These are phyloP conservation scores for Xylaria telfairii DNA, from an alignment of 495 filamentous ascomycete species.

Conservation along the genomic window DNA sequence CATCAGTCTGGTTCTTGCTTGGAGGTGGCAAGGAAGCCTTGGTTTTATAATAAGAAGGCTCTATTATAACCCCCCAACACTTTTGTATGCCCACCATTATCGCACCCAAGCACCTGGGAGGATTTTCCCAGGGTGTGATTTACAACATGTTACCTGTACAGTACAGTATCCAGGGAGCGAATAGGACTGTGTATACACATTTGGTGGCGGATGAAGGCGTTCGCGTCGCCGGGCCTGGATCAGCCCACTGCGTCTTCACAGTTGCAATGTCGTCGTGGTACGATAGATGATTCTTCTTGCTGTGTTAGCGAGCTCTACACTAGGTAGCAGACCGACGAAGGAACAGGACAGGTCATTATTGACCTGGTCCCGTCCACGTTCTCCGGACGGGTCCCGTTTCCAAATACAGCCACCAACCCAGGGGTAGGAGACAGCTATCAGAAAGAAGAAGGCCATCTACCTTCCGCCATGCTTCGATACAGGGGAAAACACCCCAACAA, in stretches of 20 bases:
- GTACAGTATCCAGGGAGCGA: not conserved
- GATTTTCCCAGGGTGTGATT: not conserved
- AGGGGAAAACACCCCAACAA: constrained; percentile 22
- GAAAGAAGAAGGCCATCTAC: constrained; percentile 8
- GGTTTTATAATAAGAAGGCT: not conserved
- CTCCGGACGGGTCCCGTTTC: not conserved
- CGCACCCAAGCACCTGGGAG: constrained; percentile 9
- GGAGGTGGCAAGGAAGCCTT: not conserved
- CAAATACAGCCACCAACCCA: not conserved
- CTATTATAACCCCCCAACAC: not conserved
- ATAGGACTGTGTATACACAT: not conserved
- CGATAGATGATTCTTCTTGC: too few species aligned
- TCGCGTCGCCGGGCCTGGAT: constrained; percentile 1
- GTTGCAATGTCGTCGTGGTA: not conserved
- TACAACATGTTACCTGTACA: not conserved
- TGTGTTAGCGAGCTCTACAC: not conserved
- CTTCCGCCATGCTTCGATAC: constrained; percentile 11
- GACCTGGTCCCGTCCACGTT: not conserved
- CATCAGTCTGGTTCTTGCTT: constrained; percentile 12
- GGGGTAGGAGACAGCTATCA: not conserved
- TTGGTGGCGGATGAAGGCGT: not conserved
- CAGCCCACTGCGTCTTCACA: not conserved
- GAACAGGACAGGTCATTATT: not conserved
- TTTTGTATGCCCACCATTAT: constrained; percentile 9
- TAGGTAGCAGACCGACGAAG: not conserved